phyloP scores from a whole-genome alignment of 257 asterid genomes.

The Solanum peruvianum region DNA sequence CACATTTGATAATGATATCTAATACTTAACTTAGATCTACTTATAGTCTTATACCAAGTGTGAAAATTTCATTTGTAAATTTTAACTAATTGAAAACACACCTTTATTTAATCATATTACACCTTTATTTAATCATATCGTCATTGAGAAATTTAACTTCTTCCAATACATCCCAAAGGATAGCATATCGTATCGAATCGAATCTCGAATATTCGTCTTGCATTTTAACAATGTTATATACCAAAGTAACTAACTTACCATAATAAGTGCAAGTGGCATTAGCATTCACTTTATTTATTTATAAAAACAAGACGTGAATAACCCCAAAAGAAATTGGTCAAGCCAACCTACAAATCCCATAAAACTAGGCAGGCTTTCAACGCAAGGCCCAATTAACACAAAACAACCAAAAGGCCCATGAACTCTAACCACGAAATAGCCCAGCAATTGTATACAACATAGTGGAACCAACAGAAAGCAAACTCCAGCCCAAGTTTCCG shows the following conservation, averaged over 20 bases:
- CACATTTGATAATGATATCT: neutral
- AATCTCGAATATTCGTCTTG: neutral
- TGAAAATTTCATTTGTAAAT: neutral
- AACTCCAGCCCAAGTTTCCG: neutral
- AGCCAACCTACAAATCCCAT: neutral
- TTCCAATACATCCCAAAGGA: neutral
- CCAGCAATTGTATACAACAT: neutral
- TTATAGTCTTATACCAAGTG: neutral
- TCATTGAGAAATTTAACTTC: neutral
- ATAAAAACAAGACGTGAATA: neutral
- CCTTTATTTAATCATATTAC: neutral
- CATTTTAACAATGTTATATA: neutral
- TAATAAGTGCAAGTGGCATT: neutral
- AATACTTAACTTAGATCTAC: neutral
- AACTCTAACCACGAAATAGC: neutral
- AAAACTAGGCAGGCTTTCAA: neutral
- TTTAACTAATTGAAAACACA: neutral
- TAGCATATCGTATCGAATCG: neutral
- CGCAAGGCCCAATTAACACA: neutral
- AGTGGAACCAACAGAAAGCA: neutral
- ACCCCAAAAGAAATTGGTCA: neutral
- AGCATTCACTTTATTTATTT: neutral
- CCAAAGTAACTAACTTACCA: neutral
- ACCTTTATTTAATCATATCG: neutral
- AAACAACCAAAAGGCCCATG: neutral